Conservation (phyloP, 73 alveolate species). For the Uronychia binucleata region DNA sequence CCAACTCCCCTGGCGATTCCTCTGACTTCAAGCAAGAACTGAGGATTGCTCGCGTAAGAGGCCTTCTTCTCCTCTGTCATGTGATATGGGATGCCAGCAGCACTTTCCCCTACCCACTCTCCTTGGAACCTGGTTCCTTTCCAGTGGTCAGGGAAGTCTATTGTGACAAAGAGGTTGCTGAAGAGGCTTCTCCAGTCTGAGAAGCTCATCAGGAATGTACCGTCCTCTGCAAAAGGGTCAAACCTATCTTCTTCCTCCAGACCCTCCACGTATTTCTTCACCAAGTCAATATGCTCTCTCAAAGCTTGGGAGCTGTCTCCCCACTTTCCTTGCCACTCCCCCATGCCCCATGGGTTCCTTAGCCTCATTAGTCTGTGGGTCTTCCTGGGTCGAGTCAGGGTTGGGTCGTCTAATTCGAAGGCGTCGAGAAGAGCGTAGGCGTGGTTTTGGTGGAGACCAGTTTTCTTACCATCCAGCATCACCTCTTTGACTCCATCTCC, state of each 20-base stretch:
- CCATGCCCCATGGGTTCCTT: conserved; percentile 99
- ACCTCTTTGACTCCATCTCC: conserved; percentile 89
- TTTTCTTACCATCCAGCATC: conserved; percentile 81
- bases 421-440: conserved; percentile 97
- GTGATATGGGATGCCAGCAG: conserved; percentile 87
- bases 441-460: conserved; percentile 95
- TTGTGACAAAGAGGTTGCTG: conserved; percentile 64
- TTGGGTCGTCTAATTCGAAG: conserved; percentile 71
- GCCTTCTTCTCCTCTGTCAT: conserved; percentile 49
- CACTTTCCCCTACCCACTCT: conserved; percentile 67
- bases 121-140: conserved; percentile 77
- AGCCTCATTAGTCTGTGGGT: conserved; percentile 87
- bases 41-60: conserved; percentile 74
- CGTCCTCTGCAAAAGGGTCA: conserved; percentile 86
- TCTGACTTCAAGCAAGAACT: conserved; percentile 53
- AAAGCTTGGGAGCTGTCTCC: conserved; percentile 89
- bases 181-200: conserved; percentile 85
- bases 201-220: conserved; percentile 96
- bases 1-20: too few relatives aligned
- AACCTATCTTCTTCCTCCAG: conserved; percentile 75
- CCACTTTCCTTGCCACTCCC: conserved; percentile 98
- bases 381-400: conserved; percentile 55
- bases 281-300: conserved; percentile 45
- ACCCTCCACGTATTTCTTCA: conserved; percentile 49
- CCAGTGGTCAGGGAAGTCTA: conserved; percentile 84